phyloP scores from a whole-genome alignment of 2,329 filamentous ascomycete genomes.

The Huntiella abstrusa region DNA sequence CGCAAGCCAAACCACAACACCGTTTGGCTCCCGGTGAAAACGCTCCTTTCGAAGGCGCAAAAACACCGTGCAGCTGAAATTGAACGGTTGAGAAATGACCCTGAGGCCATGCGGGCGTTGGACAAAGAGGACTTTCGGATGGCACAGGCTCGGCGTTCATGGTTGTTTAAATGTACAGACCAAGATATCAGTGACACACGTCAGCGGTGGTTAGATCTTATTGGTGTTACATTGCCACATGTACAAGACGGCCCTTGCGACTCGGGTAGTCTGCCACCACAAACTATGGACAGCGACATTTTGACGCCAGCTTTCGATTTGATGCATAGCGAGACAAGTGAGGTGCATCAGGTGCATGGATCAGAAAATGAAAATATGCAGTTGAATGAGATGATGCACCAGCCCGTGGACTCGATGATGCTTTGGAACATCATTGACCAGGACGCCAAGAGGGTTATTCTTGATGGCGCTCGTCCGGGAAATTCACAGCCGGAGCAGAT shows the following conservation, averaged over 20 bases:
- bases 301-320: not conserved
- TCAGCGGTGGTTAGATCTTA: slow-evolving; percentile 32
- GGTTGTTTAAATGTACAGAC: slow-evolving; percentile 23
- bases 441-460: not conserved
- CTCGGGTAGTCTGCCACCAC: not conserved
- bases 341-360: too few relatives aligned
- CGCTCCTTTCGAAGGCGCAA: slow-evolving; percentile 32
- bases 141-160: not conserved
- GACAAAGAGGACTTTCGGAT: slow-evolving; percentile 29
- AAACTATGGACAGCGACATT: not conserved
- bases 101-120: slow-evolving; percentile 26
- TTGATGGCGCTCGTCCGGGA: not conserved
- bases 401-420: slow-evolving; percentile 7
- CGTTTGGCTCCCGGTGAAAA: slow-evolving; percentile 35
- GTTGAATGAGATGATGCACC: slow-evolving; percentile 9
- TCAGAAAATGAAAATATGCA: too few relatives aligned
- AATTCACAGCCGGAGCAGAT: too few relatives aligned
- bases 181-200: slow-evolving; percentile 26
- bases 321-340: not conserved
- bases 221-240: slow-evolving; percentile 17
- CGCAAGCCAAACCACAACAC: slow-evolving; percentile 27
- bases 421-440: slow-evolving; percentile 10
- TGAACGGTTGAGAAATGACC: slow-evolving; percentile 29
- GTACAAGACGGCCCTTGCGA: not conserved
- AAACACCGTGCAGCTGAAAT: slow-evolving; percentile 33